These are phyloP conservation scores for Tuber borchii DNA, from an alignment of 495 filamentous ascomycete species.

Conservation along the genomic window DNA sequence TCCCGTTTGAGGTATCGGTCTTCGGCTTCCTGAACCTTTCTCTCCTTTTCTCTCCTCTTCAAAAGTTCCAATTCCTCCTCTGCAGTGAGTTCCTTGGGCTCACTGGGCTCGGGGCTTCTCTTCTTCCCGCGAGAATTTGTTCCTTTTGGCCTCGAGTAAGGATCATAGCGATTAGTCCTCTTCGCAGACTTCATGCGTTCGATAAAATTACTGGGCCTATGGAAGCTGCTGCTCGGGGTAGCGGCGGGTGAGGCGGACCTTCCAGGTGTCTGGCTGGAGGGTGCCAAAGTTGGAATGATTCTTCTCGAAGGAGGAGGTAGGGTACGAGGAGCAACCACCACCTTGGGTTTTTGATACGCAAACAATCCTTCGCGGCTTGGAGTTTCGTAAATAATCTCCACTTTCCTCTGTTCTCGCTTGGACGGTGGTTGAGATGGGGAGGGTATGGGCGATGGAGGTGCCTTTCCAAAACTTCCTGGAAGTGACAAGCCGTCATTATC, in stretches of 20 bases:
- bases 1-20: constrained; percentile 36
- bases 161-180: constrained; percentile 31
- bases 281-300: constrained; percentile 29
- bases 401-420: constrained; percentile 7
- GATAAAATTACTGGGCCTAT: constrained; percentile 39
- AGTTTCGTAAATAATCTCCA: constrained; percentile 25
- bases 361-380: constrained; percentile 24
- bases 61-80: constrained; percentile 35
- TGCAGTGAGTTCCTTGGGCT: constrained; percentile 33
- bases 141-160: constrained; percentile 21
- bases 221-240: constrained; percentile 13
- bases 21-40: constrained; percentile 36
- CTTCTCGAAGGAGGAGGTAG: constrained; percentile 19
- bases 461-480: constrained; percentile 38
- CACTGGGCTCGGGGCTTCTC: constrained; percentile 16
- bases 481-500: constrained; percentile 19
- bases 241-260: constrained; percentile 8
- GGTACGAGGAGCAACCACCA: constrained; percentile 17
- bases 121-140: constrained; percentile 9
- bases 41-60: constrained; percentile 33
- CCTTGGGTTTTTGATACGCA: constrained; percentile 27
- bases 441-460: constrained; percentile 16
- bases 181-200: constrained; percentile 34
- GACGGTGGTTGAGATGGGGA: constrained; percentile 6
- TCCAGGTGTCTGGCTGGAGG: constrained; percentile 18